Conservation (phyloP, 495 filamentous ascomycete species). For the Coniosporium apollinis region DNA sequence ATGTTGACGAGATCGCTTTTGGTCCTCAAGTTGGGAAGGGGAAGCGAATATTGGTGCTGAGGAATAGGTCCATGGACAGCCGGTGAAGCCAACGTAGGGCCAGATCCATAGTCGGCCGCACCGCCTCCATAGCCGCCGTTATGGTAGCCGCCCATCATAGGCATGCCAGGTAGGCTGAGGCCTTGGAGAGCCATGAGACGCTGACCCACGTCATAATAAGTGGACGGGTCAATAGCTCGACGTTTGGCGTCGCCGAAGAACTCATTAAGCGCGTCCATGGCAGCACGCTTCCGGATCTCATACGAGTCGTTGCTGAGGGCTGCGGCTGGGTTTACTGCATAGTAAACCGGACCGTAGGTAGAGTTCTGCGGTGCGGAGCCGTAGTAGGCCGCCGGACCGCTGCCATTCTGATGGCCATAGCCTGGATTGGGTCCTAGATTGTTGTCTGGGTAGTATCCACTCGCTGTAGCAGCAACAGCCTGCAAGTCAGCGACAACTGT, state of each 20-base stretch:
- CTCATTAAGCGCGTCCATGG: conserved; percentile 75
- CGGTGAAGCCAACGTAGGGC: conserved; percentile 10
- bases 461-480: conserved; percentile 26
- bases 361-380: conserved; percentile 36
- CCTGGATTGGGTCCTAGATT: conserved; percentile 1
- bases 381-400: conserved; percentile 33
- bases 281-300: conserved; percentile 61
- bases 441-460: conserved; percentile 19
- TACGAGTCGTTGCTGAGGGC: conserved; percentile 33
- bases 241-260: conserved; percentile 88
- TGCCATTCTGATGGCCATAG: conserved; percentile 13
- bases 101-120: conserved; percentile 6
- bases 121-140: conserved; percentile 38
- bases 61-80: conserved; percentile 11
- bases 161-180: conserved; percentile 48
- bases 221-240: conserved; percentile 68
- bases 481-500: conserved; percentile 32
- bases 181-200: conserved; percentile 58
- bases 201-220: conserved; percentile 66
- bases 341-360: conserved; percentile 57
- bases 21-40: conserved; percentile 72
- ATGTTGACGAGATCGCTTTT: conserved; percentile 86
- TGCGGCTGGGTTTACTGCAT: conserved; percentile 40
- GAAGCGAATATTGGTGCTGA: conserved; percentile 57
- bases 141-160: conserved; percentile 46